Base-by-base conservation (phyloP, 2,329 filamentous ascomycete species). In the Cladosporium austrohemisphaericum region DNA sequence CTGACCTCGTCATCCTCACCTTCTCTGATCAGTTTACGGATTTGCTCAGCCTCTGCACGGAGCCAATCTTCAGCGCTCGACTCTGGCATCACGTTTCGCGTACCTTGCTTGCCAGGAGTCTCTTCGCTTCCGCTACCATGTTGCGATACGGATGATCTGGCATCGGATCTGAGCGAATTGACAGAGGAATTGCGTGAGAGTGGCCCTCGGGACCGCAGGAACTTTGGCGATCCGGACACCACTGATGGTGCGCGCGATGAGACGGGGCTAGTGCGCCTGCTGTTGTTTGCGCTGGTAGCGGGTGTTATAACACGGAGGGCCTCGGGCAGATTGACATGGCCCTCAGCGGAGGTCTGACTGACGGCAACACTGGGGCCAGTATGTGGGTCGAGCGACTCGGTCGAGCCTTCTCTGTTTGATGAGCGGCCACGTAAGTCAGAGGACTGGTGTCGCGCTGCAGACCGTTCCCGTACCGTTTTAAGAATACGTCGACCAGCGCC, bases 321-420 rank as follows among this genome's bases (percentile, higher is more conserved):
- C 58, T 76, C 56, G 63, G 78, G 65, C 64, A 70, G 59, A 73
- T 81, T 57, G 74, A 75, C 64, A 63, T 81, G 50, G 13, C 85
- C 86, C 3, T 83, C 76, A 1, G 78, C 85, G 18, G 77, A 70
- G 1, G 81, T 75, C 3, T 76, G 80, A 62, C 77, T 86, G 20
- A 88, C 59, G 3, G 79, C 80, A 2, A 89, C 74, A 55, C 79
- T 81, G 1, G 86, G 75, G 32, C 77, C 76, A 2, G 78, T 78
- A 52, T 85, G 83, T 56, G 84, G 82, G 61, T 88, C 83, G 8
- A 74, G 70, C 45, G 73, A 80, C 18, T 73, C 71, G 45, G 85
- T 83, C 2, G 70, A 79, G 56, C 55, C 77, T 33, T 81, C 75
- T 52, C 89, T 85, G 5, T 81, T 80, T 0, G 85, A 26, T 22